These are phyloP conservation scores for Phytopythium aichiense DNA, from an alignment of 352 stramenopile genomes.

Conservation along the genomic window DNA sequence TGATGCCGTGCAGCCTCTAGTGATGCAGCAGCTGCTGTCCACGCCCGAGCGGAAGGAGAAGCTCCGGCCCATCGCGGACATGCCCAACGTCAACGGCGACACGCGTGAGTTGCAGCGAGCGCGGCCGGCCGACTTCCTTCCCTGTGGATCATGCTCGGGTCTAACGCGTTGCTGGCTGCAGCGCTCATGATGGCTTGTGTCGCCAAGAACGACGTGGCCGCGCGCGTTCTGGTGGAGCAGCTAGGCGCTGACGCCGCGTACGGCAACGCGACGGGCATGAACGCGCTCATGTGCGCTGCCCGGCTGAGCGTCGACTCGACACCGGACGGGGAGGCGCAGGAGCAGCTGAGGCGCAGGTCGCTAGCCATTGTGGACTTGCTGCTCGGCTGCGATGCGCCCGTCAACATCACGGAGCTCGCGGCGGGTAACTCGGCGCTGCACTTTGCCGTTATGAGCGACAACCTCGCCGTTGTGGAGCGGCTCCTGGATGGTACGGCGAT, in stretches of 20 bases:
- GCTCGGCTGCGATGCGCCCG: slow-evolving; percentile 30
- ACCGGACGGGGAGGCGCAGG: slow-evolving; percentile 13
- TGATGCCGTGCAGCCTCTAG: slow-evolving; percentile 23
- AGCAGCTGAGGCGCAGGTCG: slow-evolving; percentile 41
- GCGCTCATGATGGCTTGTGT: slow-evolving; percentile 86
- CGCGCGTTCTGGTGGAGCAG: slow-evolving; percentile 35
- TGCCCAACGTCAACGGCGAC: slow-evolving; percentile 68
- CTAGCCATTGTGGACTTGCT: slow-evolving; percentile 46
- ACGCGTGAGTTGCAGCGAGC: slow-evolving; percentile 38
- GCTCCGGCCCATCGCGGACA: slow-evolving; percentile 42
- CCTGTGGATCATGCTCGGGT: not conserved
- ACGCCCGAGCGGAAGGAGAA: slow-evolving; percentile 47
- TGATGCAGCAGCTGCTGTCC: slow-evolving; percentile 52
- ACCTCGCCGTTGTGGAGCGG: slow-evolving; percentile 32
- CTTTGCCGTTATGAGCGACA: slow-evolving; percentile 67
- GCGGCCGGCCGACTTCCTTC: not conserved
- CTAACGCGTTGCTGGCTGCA: slow-evolving; percentile 11
- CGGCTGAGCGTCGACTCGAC: slow-evolving; percentile 37
- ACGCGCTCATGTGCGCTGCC: slow-evolving; percentile 75
- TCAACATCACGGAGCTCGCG: slow-evolving; percentile 39
- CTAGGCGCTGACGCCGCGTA: slow-evolving; percentile 33
- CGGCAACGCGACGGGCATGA: slow-evolving; percentile 57
- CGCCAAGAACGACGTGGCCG: slow-evolving; percentile 60
- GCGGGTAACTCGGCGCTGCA: slow-evolving; percentile 68
- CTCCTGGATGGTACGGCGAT: slow-evolving; percentile 19